Base-by-base conservation (phyloP, 2,329 filamentous ascomycete genomes). In the Diaporthe citri region DNA sequence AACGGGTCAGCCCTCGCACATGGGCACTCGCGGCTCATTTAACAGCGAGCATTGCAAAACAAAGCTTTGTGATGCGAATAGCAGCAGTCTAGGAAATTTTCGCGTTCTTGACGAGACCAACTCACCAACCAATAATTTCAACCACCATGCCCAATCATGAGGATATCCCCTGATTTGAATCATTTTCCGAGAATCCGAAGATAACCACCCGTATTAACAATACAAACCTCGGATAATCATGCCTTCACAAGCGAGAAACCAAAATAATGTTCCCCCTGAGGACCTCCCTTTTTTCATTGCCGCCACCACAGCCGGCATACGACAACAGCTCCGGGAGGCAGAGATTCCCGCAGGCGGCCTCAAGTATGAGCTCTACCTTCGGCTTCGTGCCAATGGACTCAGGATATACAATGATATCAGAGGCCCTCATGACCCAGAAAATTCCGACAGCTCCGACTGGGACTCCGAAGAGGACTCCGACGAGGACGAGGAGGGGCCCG, bases 341-440 rank as follows among this genome's bases (percentile, higher is more conserved):
- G 10, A 39, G 3, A 28, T 69, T 4, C 43, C 43, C 20, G 9
- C 34, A 4, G 22, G 34, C 13, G 48, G 64, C 34, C 48, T 69
- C 34, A 69, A 55, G 22, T 69, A 69, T 25, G 64, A 69, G 0
- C 64, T 69, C 12, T 67, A 67, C 64, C 64, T 39, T 20, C 46
- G 46, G 22, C 46, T 67, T 17, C 13, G 31, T 28, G 8, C 46
- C 46, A 67, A 52, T 20, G 64, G 64, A 12, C 64, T 52, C 5
- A 52, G 34, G 22, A 51, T 52, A 34, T 67, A 67, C 15, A 67
- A 67, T 17, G 62, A 67, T 25, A 12, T 4, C 4, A 52, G 64
- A 25, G 46, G 1, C 4, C 1, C 22, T 28, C 22, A 5, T 22
- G 15, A 28, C 10, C n/a, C 60, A 28, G 43, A 62, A 17, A 31